Base-by-base conservation (phyloP, 139 green algal genomes). In the Asterochloris erici region DNA sequence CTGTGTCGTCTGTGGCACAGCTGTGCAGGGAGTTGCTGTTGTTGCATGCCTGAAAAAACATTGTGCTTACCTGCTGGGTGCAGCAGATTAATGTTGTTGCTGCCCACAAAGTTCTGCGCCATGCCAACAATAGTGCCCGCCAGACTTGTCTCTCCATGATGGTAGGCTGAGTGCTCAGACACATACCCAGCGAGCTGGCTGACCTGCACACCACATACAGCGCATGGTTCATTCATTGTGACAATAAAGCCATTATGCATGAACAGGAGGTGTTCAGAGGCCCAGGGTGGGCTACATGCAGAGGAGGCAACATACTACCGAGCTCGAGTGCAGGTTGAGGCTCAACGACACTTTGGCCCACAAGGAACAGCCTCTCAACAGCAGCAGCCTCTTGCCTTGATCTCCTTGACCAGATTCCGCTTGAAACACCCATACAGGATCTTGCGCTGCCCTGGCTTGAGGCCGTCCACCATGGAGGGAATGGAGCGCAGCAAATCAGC, bases 81-180 rank as follows among this genome's bases (percentile, higher is more conserved):
- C 63, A 99, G 92, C 86, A 98, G 89, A 90, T 99, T 98, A 87
- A 99, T 89, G 91, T 99, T 99, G 92, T 99, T 99, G 89, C 84
- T 93, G 71, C 97, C 97, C 74, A 98, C 93, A 86, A 98, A 99
- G 88, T 98, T 91, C 89, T 99, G 87, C 23, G 96, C 96, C 61
- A 99, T 84, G 77, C 92, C 91, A 24, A 98, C 86, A 81, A 99
- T 98, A 78, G 97, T 98, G 71, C 77, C 82, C 64, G 89, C 81
- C 84, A 99, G 85, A 79, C 86, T 95, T 13, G 89, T 79, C 88
- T 99, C 97, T 78, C 97, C 97, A 86, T 99, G 97, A 87, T 99
- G 97, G 90, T 99, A 99, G n/a, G 96, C 97, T 14, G 93, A 94
- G 85, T 99, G 94, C 88, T 99, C 96, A 4, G 94, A 92, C 29